Evolutionary conservation across 2,329 filamentous ascomycete genomes (phyloP).

Genomic region (Gremmenia infestans): DNA sequence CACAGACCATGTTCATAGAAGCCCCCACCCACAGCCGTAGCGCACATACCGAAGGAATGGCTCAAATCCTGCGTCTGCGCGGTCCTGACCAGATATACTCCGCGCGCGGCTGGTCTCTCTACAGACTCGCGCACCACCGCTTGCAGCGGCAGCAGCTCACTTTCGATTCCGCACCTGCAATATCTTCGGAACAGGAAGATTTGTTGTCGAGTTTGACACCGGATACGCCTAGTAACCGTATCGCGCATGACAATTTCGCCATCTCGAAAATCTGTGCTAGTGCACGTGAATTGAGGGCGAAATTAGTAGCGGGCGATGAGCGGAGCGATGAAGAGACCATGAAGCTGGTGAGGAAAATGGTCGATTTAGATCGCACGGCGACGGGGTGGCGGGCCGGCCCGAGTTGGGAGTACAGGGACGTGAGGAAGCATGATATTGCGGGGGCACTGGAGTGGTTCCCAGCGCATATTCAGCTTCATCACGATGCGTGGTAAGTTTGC

Average conservation of each 20-base stretch:
- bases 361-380: neutral
- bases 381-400: neutral
- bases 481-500: neutral
- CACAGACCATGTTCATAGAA: neutral
- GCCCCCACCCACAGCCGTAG: neutral
- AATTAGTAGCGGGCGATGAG: neutral
- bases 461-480: neutral
- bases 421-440: neutral
- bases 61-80: neutral
- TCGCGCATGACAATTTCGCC: neutral
- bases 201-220: neutral
- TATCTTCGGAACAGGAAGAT: neutral
- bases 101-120: neutral
- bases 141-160: conserved; percentile 2
- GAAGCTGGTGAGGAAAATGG: neutral
- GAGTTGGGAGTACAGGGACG: neutral
- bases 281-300: neutral
- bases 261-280: neutral
- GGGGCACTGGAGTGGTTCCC: neutral
- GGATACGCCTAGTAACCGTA: neutral
- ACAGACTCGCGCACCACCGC: neutral
- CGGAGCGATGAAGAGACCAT: neutral
- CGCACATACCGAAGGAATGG: conserved; percentile 1
- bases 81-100: neutral
- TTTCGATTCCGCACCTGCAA: neutral